phyloP scores from a whole-genome alignment of 2,329 filamentous ascomycete species.

The Penicillium sp. region DNA sequence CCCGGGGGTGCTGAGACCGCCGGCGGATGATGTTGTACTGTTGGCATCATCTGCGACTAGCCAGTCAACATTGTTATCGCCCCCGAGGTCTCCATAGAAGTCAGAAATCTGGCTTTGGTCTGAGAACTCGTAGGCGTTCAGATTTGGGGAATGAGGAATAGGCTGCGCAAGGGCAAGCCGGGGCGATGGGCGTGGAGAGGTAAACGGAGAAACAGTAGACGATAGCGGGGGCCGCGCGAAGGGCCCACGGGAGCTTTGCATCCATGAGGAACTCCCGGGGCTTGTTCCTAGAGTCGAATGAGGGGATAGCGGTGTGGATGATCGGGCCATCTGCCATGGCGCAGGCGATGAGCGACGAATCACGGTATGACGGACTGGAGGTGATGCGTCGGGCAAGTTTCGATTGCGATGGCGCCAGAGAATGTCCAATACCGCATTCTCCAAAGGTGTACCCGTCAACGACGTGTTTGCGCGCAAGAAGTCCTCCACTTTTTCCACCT shows the following conservation, averaged over 20 bases:
- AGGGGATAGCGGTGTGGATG: conserved; percentile 76
- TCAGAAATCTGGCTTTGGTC: conserved; percentile 78
- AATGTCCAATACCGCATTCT: conserved; percentile 86
- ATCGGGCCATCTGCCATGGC: conserved; percentile 78
- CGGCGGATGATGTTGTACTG: conserved; percentile 75
- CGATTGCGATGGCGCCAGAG: conserved; percentile 64
- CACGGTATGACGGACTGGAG: conserved; percentile 82
- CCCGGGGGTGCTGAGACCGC: conserved; percentile 63
- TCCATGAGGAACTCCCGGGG: conserved; percentile 79
- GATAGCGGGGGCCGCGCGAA: conserved; percentile 76
- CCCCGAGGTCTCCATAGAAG: conserved; percentile 85
- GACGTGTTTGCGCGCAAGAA: conserved; percentile 75
- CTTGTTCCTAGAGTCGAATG: conserved; percentile 73
- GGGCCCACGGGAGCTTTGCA: conserved; percentile 67
- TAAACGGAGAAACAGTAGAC: conserved; percentile 80
- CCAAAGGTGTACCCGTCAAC: conserved; percentile 72
- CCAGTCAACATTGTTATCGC: conserved; percentile 90
- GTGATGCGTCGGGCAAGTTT: conserved; percentile 61
- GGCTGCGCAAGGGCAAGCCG: conserved; percentile 86
- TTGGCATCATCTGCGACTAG: conserved; percentile 83
- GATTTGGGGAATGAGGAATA: conserved; percentile 88
- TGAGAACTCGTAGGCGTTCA: conserved; percentile 95
- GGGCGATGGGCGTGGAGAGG: conserved; percentile 88
- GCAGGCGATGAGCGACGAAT: conserved; percentile 89
- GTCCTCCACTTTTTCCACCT: conserved; percentile 86